Base-by-base conservation (phyloP, 345 rosid genomes). In the Hibiscus syriacus region DNA sequence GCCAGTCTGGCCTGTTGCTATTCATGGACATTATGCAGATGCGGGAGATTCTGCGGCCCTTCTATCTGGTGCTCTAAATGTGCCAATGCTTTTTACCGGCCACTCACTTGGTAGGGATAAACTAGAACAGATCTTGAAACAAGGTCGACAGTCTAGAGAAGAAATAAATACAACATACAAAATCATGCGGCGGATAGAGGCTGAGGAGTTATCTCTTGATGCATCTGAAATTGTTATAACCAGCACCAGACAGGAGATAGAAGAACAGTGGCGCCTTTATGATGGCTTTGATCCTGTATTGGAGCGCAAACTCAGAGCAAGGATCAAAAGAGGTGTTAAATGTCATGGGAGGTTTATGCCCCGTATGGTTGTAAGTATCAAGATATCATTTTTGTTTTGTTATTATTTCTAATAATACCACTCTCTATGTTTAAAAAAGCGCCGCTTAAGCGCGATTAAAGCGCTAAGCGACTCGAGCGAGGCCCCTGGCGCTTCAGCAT, bases 1-100 rank as follows among this genome's bases (percentile, higher is more conserved):
- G 64, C 88, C 86, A 43, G 68, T 87, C 61, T 90, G 96, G 96
- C 96, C 89, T 5, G 85, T 83, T 72, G 85, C 91, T 41, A 83
- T 87, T 67, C 96, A 90, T 43, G 96, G 96, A 11, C 96, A 90
- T 76, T 90, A 85, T 75, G 91, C 92, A 55, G 96, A 90, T 81
- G 91, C 93, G 16, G 96, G 93, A 36, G 85, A 90, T 61, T 83
- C 93, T 45, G 85, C 86, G 19, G 87, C 92, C 70, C 93, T 87
- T 77, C 70, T 90, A 34, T 87, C 96, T 60, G 96, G 96, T 12
- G 91, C 90, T 74, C 67, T 87, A 22, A 90, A 87, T 62, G 96
- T 90, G 43, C 93, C 96, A 12, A 87, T 87, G 96, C 84, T 87
- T 69, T 87, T 89, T 61, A 89, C 96, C 30, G 96, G 96, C 0